Base-by-base conservation (phyloP, 2,329 filamentous ascomycete species). In the Lecanicillium sp. region DNA sequence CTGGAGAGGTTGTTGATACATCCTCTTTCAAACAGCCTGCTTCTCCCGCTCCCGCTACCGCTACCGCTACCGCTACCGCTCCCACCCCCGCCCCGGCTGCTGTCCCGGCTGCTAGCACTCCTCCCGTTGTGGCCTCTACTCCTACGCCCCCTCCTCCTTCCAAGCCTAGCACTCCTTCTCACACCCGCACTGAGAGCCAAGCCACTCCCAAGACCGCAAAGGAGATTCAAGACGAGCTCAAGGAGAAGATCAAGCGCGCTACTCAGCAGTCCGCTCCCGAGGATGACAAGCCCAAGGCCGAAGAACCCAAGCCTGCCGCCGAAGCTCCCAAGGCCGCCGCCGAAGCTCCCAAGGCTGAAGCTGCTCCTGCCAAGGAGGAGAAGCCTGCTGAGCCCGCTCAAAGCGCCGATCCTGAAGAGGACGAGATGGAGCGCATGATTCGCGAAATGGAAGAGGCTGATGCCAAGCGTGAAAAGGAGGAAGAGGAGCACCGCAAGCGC, bases 161-260 rank as follows among this genome's bases (percentile, higher is more conserved):
- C 17, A 88, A 87, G 53, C 70, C 81, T 3, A 68, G 75, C 9
- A 88, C 75, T 31, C 71, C 79, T 15, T 71, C 81, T 15, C 85
- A 92, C 51, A 64, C 63, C 39, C 82, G 85, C 30, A 71, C 78
- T 13, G 86, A 94, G 37, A 89, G 82, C 61, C 73, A 64, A n/a
- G 59, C 65, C 15, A 70, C 70, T 17, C 67, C 67, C 30, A 92
- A 92, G 71, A 83, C 83, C 2, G 75, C 78, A 27, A 83, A 90
- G 57, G 84, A 95, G 63, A 86, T 86, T 46, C 81, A 82, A 42
- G 78, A 85, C 48, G 87, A 94, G 62, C 84, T 89, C 54, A 83
- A 83, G 60, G 79, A 84, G 57, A 82, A 86, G 56, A 81, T 94
- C 55, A 78, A 80, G 55, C 75, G 75, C 37, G 77, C 78, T 40